Evolutionary conservation across 228 moss, liverwort and hornwort genomes (phyloP).

Genomic region (Sphagnum fallax): DNA sequence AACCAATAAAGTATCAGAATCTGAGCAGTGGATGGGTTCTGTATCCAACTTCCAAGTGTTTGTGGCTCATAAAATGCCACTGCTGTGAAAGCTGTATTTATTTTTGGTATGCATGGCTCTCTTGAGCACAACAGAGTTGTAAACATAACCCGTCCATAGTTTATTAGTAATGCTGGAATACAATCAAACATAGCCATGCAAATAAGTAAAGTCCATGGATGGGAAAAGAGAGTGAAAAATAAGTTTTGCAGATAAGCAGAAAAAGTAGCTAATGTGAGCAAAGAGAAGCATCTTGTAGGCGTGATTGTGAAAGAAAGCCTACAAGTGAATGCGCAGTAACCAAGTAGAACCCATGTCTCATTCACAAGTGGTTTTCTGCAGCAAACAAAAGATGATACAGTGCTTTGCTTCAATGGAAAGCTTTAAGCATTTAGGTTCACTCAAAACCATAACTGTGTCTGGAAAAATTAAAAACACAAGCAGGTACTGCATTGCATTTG

Average conservation of each 20-base stretch:
- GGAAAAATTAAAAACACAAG: background rate
- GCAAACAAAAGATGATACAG: background rate
- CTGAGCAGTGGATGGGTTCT: background rate
- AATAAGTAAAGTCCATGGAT: background rate
- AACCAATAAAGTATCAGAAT: background rate
- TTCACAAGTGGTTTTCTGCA: conserved; percentile 76
- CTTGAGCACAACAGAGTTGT: background rate
- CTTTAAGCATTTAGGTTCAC: background rate
- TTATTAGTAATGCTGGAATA: background rate
- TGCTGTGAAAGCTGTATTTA: background rate
- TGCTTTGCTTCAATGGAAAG: background rate
- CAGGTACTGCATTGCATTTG: background rate
- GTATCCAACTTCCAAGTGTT: background rate
- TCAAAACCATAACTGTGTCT: background rate
- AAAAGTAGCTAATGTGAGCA: background rate
- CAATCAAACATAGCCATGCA: background rate
- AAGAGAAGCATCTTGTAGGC: background rate
- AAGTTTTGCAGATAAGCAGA: background rate
- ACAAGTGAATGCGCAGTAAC: conserved; percentile 62
- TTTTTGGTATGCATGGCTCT: too few relatives aligned
- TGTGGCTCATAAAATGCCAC: background rate
- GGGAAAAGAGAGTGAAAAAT: background rate
- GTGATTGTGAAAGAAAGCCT: conserved; percentile 8
- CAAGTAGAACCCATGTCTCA: conserved; percentile 71
- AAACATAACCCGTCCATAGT: background rate